These are phyloP conservation scores for Candida rishiriensis DNA, from an alignment of 805 yeast genomes.

Conservation along the genomic window DNA sequence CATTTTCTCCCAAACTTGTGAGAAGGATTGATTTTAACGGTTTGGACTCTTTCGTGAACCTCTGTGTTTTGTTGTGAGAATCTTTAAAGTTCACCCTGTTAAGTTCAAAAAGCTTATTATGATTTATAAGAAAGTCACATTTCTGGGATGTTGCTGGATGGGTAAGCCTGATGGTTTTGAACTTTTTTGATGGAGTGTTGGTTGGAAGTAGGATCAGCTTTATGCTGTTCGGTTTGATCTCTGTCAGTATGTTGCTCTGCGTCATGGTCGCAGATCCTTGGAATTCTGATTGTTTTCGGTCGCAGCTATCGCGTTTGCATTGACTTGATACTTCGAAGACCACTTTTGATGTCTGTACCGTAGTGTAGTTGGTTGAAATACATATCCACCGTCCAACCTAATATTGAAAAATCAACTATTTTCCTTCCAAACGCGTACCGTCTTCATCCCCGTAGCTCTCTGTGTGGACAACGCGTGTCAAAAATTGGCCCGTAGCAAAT, in stretches of 20 bases:
- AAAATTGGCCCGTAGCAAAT: too few relatives aligned
- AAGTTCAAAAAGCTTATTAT: constrained; percentile 34
- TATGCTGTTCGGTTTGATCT: constrained; percentile 6
- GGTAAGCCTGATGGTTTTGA: constrained; percentile 10
- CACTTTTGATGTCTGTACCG: too few relatives aligned
- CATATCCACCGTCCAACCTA: too few relatives aligned
- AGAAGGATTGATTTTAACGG: constrained; percentile 40
- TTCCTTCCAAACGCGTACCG: too few relatives aligned
- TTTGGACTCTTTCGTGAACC: constrained; percentile 25
- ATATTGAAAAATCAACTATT: too few relatives aligned
- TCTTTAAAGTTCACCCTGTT: constrained; percentile 35
- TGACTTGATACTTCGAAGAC: background rate
- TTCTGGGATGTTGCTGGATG: constrained; percentile 12
- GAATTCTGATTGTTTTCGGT: background rate
- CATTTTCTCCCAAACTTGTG: constrained; percentile 16
- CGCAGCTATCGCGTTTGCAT: background rate
- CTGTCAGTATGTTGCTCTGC: constrained; percentile 1
- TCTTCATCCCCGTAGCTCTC: too few relatives aligned
- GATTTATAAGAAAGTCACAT: constrained; percentile 13
- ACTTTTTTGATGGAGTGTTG: background rate
- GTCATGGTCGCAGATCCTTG: constrained; percentile 7
- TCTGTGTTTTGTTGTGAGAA: constrained; percentile 25
- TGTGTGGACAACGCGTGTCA: too few relatives aligned
- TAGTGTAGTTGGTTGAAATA: too few relatives aligned
- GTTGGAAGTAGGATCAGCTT: constrained; percentile 15